A percentile compares a stretch with the other conserved stretches of the same genome.
Conservation (phyloP, 352 stramenopile species). For the Discostella stelligera region DNA sequence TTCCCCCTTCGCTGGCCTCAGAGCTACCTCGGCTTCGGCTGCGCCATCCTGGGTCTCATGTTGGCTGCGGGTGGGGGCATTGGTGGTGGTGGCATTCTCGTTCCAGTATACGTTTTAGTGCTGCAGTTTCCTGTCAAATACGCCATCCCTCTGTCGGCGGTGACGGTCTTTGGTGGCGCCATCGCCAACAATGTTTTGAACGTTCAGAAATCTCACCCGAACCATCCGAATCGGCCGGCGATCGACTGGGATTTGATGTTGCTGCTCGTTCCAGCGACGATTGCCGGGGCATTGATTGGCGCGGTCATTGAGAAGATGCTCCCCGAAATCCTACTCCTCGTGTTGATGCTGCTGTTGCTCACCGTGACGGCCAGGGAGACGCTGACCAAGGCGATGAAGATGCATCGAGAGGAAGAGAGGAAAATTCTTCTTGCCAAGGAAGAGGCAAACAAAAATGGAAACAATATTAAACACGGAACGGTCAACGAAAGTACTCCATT, state of each 20-base stretch:
- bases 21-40: neutral
- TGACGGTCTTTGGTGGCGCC: neutral
- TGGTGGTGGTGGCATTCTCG: neutral
- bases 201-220: neutral
- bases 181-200: neutral
- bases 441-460: neutral
- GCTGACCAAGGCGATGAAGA: neutral
- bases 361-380: neutral
- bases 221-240: slow-evolving; percentile 30
- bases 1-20: neutral
- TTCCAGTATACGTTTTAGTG: neutral
- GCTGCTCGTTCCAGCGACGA: neutral
- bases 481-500: neutral
- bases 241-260: neutral
- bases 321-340: neutral
- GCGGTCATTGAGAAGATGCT: neutral
- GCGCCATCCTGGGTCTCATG: neutral
- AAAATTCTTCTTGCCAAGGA: neutral
- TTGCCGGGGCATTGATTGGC: neutral
- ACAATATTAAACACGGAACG: neutral
- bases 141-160: neutral
- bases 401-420: neutral
- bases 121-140: neutral
- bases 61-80: neutral
- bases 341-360: neutral